These are phyloP conservation scores for Calendula officinalis DNA, from an alignment of 129 eudicot species.

Conservation along the genomic window DNA sequence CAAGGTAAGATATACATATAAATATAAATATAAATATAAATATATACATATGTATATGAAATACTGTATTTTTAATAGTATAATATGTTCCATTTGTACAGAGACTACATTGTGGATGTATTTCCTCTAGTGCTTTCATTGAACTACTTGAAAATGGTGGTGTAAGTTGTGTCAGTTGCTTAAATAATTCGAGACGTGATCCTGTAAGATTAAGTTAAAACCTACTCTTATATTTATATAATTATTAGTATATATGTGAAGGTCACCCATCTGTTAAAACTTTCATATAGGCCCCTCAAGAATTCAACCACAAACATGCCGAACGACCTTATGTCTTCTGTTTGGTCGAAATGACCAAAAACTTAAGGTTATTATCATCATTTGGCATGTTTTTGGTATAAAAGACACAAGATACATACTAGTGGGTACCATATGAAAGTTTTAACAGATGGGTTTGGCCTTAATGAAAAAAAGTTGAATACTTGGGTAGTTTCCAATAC, in stretches of 20 bases:
- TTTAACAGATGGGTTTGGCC: no score
- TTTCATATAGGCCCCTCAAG: no score
- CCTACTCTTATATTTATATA: background rate
- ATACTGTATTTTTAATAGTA: background rate
- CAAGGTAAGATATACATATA: slow-evolving; percentile 47
- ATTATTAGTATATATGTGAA: no score
- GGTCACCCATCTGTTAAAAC: no score
- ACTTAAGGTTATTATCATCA: no score
- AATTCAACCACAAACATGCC: no score
- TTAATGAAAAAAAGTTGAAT: background rate
- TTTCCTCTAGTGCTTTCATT: slow-evolving; percentile 79
- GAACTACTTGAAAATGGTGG: slow-evolving; percentile 81
- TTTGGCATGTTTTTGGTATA: no score
- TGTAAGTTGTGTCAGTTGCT: slow-evolving; percentile 60
- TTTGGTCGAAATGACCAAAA: no score
- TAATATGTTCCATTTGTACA: slow-evolving; percentile 33
- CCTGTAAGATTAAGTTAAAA: slow-evolving; percentile 48
- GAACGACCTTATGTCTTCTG: no score
- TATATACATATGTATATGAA: background rate
- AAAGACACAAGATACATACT: no score
- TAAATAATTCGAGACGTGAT: slow-evolving; percentile 32
- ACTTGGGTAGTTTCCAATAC: background rate
- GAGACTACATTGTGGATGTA: slow-evolving; percentile 98
- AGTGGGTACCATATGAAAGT: no score
- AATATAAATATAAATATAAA: slow-evolving; percentile 11